phyloP scores from a whole-genome alignment of 1,284 basidiomycete species.

The Malassezia sp. region DNA sequence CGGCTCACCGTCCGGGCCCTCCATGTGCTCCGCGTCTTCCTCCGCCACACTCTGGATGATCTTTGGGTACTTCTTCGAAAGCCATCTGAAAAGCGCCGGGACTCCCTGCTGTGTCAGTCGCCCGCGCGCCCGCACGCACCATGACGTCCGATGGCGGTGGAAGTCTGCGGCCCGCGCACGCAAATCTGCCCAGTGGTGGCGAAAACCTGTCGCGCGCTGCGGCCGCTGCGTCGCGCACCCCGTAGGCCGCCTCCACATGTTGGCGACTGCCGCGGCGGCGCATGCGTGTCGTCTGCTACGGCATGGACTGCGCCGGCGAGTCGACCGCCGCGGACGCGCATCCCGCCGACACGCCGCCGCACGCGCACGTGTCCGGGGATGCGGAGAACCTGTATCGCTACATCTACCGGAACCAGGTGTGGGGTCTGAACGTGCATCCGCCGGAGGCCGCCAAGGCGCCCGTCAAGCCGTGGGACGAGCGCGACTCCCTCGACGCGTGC shows the following conservation, averaged over 20 bases:
- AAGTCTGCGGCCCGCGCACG: not conserved
- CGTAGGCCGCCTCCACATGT: not conserved
- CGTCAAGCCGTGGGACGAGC: conserved; percentile 42
- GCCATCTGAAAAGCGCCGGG: conserved; percentile 46
- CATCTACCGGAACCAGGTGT: conserved; percentile 36
- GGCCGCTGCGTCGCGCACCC: not conserved
- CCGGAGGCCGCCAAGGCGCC: conserved; percentile 34
- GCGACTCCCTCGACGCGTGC: conserved; percentile 21
- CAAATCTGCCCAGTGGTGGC: not conserved
- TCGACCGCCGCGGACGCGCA: not conserved
- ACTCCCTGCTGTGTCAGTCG: conserved; percentile 27
- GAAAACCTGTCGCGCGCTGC: not conserved
- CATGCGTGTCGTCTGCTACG: not conserved
- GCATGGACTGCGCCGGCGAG: too few relatives aligned
- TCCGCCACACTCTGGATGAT: conserved; percentile 44
- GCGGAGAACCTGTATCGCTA: conserved; percentile 27
- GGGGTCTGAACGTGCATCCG: conserved; percentile 35
- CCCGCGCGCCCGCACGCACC: conserved; percentile 1
- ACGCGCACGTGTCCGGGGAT: conserved; percentile 1
- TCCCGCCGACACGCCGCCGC: too few relatives aligned
- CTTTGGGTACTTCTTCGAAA: conserved; percentile 48
- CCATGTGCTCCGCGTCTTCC: conserved; percentile 34
- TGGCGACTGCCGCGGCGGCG: not conserved
- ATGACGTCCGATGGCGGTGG: not conserved
- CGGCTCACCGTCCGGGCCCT: conserved; percentile 53